Conservation (phyloP, 441 rosid species). For the Adansonia grandidieri region DNA sequence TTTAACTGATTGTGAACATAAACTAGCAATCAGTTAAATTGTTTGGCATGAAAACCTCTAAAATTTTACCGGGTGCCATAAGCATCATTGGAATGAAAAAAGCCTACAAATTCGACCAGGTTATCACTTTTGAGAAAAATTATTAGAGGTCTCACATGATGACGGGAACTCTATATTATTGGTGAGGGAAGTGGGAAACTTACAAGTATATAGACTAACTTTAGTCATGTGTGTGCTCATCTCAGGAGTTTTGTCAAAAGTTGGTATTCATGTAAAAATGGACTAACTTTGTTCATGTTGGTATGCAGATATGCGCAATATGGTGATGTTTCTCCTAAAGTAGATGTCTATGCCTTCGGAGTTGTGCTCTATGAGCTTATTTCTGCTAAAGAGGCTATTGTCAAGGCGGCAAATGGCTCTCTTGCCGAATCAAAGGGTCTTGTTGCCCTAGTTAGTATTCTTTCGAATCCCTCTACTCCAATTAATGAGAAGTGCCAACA, state of each 20-base stretch:
- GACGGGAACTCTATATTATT: background rate
- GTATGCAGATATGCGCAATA: constrained; percentile 76
- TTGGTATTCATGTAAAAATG: background rate
- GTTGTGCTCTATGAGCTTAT: constrained; percentile 94
- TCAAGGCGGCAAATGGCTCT: constrained; percentile 53
- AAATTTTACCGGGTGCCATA: background rate
- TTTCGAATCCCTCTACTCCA: constrained; percentile 17
- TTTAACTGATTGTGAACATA: background rate
- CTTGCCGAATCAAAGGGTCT: constrained; percentile 75
- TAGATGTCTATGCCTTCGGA: constrained; percentile 93
- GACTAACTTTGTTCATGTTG: constrained; percentile 2
- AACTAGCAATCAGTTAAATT: background rate
- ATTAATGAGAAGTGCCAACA: background rate
- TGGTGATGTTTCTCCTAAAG: constrained; percentile 91
- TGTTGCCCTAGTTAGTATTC: constrained; percentile 72
- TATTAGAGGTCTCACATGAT: background rate
- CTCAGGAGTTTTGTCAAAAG: background rate
- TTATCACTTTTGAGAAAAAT: background rate
- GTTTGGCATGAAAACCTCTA: background rate
- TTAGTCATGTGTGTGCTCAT: no score
- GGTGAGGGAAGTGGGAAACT: background rate
- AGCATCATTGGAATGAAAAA: background rate
- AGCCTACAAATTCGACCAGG: background rate
- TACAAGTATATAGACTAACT: background rate
- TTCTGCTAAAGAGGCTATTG: constrained; percentile 86